A percentile compares a stretch with the other conserved stretches of the same genome.
phyloP scores from a whole-genome alignment of 2,329 filamentous ascomycete genomes.

The Alternaria infectoria region DNA sequence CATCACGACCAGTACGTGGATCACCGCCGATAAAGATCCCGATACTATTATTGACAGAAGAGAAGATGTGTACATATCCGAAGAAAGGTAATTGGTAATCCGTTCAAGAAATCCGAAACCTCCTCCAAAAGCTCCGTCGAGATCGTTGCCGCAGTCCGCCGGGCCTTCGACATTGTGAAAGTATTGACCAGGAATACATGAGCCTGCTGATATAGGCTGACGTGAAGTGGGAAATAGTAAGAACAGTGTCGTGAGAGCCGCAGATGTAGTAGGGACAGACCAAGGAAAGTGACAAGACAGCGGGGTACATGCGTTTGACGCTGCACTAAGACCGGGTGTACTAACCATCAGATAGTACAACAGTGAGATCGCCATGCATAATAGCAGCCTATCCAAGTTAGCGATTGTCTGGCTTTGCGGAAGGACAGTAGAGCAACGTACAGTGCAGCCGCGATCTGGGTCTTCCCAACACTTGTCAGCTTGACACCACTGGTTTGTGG shows the following conservation, averaged over 20 bases:
- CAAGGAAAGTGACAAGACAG: not conserved
- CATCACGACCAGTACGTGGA: not conserved
- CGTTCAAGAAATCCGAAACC: conserved; percentile 19
- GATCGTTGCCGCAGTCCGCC: conserved; percentile 14
- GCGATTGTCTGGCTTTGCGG: not conserved
- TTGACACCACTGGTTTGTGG: conserved; percentile 67
- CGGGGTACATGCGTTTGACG: not conserved
- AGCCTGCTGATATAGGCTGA: not conserved
- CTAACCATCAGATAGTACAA: conserved; percentile 39
- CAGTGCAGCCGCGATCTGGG: conserved; percentile 74
- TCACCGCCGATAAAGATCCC: not conserved
- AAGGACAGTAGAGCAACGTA: conserved; percentile 56
- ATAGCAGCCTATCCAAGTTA: conserved; percentile 27
- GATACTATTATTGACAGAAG: not conserved
- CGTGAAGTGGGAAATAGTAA: not conserved
- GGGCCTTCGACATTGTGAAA: conserved; percentile 21
- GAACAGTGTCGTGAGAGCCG: conserved; percentile 6
- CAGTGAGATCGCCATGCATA: conserved; percentile 28
- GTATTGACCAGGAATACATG: conserved; percentile 27
- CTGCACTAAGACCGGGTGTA: not conserved
- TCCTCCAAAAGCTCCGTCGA: conserved; percentile 28
- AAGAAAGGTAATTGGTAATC: not conserved
- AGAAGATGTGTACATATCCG: conserved; percentile 21
- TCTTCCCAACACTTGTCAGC: conserved; percentile 51
- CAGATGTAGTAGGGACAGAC: conserved; percentile 5